A percentile compares a stretch with the other conserved stretches of the same genome.
phyloP scores from a whole-genome alignment of 768 basidiomycete genomes.

The Termitomyces sp. region DNA sequence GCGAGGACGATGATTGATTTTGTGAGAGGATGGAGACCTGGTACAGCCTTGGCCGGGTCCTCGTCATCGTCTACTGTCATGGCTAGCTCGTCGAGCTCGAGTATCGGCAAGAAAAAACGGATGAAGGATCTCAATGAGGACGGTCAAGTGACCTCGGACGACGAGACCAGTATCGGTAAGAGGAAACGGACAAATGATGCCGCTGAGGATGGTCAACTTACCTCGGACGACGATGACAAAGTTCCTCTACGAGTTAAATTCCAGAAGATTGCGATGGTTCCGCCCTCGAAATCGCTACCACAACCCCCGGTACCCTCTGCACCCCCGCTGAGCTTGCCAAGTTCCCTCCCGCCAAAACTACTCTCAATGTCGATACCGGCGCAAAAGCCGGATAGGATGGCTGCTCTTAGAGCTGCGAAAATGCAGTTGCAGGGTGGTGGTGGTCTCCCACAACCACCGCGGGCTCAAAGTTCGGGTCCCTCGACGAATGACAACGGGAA shows the following conservation, averaged over 20 bases:
- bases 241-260: neutral
- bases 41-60: neutral
- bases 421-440: neutral
- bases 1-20: conserved; percentile 50
- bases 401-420: conserved; percentile 6
- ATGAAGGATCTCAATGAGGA: neutral
- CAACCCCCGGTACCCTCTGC: neutral
- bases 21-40: conserved; percentile 24
- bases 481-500: neutral
- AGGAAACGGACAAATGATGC: neutral
- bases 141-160: neutral
- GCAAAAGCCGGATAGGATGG: conserved; percentile 4
- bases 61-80: neutral
- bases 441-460: neutral
- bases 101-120: neutral
- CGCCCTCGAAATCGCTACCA: neutral
- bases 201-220: neutral
- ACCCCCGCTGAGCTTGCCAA: neutral
- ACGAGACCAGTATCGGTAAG: neutral
- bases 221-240: neutral
- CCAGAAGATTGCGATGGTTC: neutral
- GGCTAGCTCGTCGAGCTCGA: neutral
- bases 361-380: neutral
- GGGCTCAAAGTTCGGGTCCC: neutral
- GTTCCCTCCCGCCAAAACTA: neutral